A percentile compares a stretch with the other conserved stretches of the same genome.
Evolutionary conservation across 805 yeast species (phyloP).

Genomic region (Dipodascopsis uninucleata): DNA sequence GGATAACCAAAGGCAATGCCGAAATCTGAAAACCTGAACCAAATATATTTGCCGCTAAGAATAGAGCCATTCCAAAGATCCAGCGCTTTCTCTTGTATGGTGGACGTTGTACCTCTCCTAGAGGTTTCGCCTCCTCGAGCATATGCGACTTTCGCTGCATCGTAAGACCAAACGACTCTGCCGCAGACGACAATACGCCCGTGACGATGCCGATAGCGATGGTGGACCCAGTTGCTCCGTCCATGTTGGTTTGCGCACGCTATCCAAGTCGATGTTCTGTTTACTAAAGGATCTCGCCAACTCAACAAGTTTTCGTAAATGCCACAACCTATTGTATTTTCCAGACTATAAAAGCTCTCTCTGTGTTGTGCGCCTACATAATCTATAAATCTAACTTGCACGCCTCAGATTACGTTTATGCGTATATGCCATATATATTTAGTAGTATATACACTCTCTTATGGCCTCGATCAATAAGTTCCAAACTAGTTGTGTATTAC

Average conservation of each 20-base stretch:
- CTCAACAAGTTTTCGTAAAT: slow-evolving; percentile 1
- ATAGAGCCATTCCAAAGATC: slow-evolving; percentile 69
- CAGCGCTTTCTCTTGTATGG: slow-evolving; percentile 51
- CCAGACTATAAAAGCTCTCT: no score
- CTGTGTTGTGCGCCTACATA: no score
- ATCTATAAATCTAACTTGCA: no score
- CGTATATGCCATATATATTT: no score
- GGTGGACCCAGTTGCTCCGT: slow-evolving; percentile 26
- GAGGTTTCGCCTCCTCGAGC: slow-evolving; percentile 39
- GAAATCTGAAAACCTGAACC: slow-evolving; percentile 83
- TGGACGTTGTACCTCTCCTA: slow-evolving; percentile 35
- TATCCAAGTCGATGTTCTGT: no score
- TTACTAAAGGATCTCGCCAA: no score
- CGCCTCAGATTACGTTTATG: no score
- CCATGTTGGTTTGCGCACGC: no score
- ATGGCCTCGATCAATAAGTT: no score
- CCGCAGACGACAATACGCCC: slow-evolving; percentile 66
- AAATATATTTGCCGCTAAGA: slow-evolving; percentile 66
- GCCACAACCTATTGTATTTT: neutral
- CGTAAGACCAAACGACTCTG: slow-evolving; percentile 78
- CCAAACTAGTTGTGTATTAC: no score
- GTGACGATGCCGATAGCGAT: slow-evolving; percentile 36
- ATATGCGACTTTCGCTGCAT: slow-evolving; percentile 76
- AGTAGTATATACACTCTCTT: no score
- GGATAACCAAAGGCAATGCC: slow-evolving; percentile 72